These are phyloP conservation scores for Flaveria floridana DNA, from an alignment of 140 eudicot genomes.

Conservation along the genomic window DNA sequence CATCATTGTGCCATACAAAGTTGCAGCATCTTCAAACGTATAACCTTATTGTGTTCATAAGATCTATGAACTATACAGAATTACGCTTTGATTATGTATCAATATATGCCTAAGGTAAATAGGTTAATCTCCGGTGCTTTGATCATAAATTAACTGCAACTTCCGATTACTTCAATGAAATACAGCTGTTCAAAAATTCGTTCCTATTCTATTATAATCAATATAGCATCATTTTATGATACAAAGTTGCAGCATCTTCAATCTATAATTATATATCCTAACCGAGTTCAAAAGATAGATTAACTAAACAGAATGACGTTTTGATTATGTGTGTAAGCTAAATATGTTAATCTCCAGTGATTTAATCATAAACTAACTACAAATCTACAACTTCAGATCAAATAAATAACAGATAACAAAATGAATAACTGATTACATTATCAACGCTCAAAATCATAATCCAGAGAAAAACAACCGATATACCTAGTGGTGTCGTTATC, in stretches of 20 bases:
- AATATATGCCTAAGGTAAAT: neutral
- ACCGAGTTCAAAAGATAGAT: neutral
- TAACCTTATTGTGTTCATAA: neutral
- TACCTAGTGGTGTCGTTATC: constrained; percentile 58
- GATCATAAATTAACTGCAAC: too few species aligned
- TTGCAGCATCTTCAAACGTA: too few species aligned
- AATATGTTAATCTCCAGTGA: neutral
- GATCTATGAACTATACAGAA: neutral
- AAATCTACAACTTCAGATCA: neutral
- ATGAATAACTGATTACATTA: neutral
- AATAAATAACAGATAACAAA: neutral
- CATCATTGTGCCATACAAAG: too few species aligned
- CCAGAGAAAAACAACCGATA: neutral
- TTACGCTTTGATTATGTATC: neutral
- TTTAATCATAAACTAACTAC: neutral
- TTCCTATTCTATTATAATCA: too few species aligned
- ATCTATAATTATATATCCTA: neutral
- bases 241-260: too few species aligned
- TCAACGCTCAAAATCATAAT: neutral
- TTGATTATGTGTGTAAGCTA: neutral
- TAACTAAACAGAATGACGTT: neutral
- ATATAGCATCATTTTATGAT: too few species aligned
- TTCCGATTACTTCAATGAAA: too few species aligned
- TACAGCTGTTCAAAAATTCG: too few species aligned
- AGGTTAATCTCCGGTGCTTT: neutral